These are phyloP conservation scores for Termitomyces sp. DNA, from an alignment of 768 basidiomycete species.

Conservation along the genomic window DNA sequence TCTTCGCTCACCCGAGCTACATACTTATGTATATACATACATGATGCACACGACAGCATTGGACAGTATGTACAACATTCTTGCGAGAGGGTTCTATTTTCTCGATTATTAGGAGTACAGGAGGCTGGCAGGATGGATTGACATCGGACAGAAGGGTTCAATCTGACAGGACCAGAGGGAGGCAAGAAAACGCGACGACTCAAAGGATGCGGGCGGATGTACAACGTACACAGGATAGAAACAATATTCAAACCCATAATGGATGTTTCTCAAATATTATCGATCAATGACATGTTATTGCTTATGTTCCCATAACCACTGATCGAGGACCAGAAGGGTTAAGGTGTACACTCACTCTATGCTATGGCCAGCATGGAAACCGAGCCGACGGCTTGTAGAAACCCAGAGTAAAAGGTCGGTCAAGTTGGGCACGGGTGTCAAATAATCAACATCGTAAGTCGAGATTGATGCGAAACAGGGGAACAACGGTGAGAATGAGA, in stretches of 20 bases:
- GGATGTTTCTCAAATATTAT: neutral
- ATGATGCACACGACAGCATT: neutral
- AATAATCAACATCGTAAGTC: neutral
- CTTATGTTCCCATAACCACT: neutral
- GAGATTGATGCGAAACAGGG: conserved; percentile 3
- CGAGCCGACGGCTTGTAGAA: neutral
- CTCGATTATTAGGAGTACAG: neutral
- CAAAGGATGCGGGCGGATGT: neutral
- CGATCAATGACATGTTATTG: neutral
- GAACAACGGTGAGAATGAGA: neutral
- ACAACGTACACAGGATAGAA: neutral
- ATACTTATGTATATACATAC: neutral
- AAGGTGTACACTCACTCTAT: neutral
- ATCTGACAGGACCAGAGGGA: conserved; percentile 11
- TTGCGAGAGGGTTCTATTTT: neutral
- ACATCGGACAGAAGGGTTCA: neutral
- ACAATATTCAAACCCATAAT: neutral
- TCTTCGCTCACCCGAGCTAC: neutral
- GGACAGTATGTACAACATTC: neutral
- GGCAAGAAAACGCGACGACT: conserved; percentile 4
- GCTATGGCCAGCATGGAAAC: neutral
- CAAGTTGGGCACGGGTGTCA: neutral
- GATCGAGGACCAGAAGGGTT: neutral
- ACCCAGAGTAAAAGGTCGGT: neutral
- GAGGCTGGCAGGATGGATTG: neutral